phyloP scores from a whole-genome alignment of 306 rosid genomes.

The Cajanus cajan region DNA sequence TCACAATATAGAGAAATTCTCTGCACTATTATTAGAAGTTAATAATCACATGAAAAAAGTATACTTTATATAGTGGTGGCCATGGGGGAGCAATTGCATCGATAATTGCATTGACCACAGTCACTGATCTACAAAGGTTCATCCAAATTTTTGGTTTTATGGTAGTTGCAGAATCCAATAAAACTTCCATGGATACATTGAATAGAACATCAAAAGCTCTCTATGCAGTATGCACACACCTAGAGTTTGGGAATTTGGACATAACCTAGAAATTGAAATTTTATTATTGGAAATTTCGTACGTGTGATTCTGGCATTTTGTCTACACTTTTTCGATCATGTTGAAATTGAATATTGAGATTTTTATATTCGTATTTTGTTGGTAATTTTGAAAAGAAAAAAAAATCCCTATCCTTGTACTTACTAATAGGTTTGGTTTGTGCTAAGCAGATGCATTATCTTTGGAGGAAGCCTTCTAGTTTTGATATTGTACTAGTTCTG shows the following conservation, averaged over 20 bases:
- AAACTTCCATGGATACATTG: neutral
- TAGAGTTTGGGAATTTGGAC: neutral
- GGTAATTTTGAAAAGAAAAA: neutral
- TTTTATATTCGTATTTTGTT: neutral
- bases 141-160: neutral
- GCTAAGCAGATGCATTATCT: constrained; percentile 26
- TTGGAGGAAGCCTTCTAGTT: constrained; percentile 25
- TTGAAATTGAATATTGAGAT: neutral
- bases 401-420: neutral
- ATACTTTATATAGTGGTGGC: neutral
- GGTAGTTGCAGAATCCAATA: neutral
- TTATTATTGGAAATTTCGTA: neutral
- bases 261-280: neutral
- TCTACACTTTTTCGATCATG: neutral
- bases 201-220: neutral
- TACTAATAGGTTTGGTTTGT: constrained; percentile 27
- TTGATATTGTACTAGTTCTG: too few relatives aligned
- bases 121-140: neutral
- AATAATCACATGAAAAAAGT: neutral
- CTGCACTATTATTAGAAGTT: neutral
- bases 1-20: neutral
- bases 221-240: neutral
- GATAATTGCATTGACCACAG: neutral
- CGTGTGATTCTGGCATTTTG: neutral
- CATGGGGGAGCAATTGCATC: neutral